Base-by-base conservation (phyloP, 305 asterid species). In the Solanum aculeatissimum region DNA sequence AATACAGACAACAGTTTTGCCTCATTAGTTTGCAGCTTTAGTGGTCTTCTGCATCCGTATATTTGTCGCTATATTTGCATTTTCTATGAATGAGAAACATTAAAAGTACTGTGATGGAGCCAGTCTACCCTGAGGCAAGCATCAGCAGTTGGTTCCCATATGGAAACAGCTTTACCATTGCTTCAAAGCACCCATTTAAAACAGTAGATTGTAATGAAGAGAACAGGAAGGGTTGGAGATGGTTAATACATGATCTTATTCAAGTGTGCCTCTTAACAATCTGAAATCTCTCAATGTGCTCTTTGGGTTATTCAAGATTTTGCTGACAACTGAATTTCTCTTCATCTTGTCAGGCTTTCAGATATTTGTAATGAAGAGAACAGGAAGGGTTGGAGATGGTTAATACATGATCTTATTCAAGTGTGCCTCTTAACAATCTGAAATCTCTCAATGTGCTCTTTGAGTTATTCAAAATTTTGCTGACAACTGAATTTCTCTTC, bases 271-370 rank as follows among this genome's bases (percentile, higher is more conserved):
- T 69, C 27, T 18, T 9, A 1, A 38, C 18, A 35, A 38, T 38
- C 27, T 69, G 4, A 69, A 69, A n/a, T 18, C 72, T 54, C 11
- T 66, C 0, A 66, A 15, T 32, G 45, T 29, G 7, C 32, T 32
- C 72, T 25, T 63, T 66, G 72, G 43, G 72, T 29, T 16, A 16
- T 35, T 68, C 25, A 18, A 19, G 51, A 69, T 38, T 35, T 69
- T 38, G 49, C 27, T 35, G 27, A 16, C 25, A 35, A 68, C 75
- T 68, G 23, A 69, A 2, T 38, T 35, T 66, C 23, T 69, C 77
- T 3, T 32, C 23, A 9, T 69, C 49, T 69, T 18, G 27, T 88
- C 38, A 86, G 86, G 85, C 87, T 91, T 10, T 87, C 93, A 42
- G 91, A 88, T n/a, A n/a, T n/a, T 66, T 32, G 74, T 32, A 32